Evolutionary conservation across 2,329 filamentous ascomycete species (phyloP).

Genomic region (Bertia moriformis): DNA sequence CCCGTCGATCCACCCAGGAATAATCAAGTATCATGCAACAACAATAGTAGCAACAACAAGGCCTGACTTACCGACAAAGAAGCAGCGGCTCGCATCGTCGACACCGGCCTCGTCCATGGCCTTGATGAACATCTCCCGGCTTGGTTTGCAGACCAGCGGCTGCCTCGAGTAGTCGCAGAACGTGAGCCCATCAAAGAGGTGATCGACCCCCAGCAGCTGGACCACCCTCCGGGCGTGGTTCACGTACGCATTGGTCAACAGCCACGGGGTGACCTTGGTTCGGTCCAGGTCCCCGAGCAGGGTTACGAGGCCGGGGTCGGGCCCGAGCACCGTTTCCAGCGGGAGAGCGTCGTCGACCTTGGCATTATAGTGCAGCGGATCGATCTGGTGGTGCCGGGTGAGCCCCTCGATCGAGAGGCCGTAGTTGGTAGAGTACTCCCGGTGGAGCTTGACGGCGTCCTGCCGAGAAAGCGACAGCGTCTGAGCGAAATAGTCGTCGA

Average conservation of each 20-base stretch:
- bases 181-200: conserved; percentile 86
- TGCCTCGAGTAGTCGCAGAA: conserved; percentile 74
- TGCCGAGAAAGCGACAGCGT: conserved; percentile 62
- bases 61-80: conserved; percentile 78
- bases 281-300: conserved; percentile 72
- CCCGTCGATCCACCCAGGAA: too few species aligned
- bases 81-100: conserved; percentile 57
- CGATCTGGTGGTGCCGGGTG: conserved; percentile 84
- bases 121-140: conserved; percentile 69
- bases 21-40: too few species aligned
- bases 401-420: conserved; percentile 94
- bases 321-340: conserved; percentile 69
- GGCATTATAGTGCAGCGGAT: conserved; percentile 83
- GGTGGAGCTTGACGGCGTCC: conserved; percentile 75
- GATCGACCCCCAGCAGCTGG: conserved; percentile 64
- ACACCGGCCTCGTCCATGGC: conserved; percentile 76
- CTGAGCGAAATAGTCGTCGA: conserved; percentile 45
- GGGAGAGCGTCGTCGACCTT: conserved; percentile 92
- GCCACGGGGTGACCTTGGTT: conserved; percentile 74
- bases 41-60: too few species aligned
- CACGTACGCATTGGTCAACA: conserved; percentile 91
- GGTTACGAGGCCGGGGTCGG: conserved; percentile 58
- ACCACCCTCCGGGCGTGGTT: conserved; percentile 77
- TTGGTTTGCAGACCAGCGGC: conserved; percentile 76
- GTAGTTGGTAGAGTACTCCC: conserved; percentile 88